phyloP scores from a whole-genome alignment of 306 rosid genomes.

The Cotoneaster glaucophyllus region DNA sequence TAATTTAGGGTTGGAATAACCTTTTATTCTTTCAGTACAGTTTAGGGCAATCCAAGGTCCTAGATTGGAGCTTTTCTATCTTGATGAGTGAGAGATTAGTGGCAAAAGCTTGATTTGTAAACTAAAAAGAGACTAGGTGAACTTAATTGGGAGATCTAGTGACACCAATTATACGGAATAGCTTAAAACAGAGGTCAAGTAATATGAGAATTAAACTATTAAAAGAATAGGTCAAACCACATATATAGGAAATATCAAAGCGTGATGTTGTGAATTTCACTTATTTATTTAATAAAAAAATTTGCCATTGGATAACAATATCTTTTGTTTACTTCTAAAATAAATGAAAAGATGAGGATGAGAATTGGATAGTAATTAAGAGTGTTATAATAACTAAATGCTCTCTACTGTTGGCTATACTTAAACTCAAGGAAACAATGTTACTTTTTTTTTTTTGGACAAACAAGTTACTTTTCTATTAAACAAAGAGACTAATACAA shows the following conservation, averaged over 20 bases:
- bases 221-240: not conserved
- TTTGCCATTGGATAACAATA: not conserved
- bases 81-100: not conserved
- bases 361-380: not conserved
- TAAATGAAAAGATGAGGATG: not conserved
- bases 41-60: not conserved
- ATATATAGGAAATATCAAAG: not conserved
- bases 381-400: not conserved
- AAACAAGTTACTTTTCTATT: too few species aligned
- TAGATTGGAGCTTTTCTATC: conserved; percentile 2
- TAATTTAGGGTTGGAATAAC: not conserved
- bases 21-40: conserved; percentile 18
- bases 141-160: not conserved
- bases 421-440: not conserved
- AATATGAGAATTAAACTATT: not conserved
- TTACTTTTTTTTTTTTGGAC: too few species aligned
- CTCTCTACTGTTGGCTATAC: not conserved
- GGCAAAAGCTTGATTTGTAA: not conserved
- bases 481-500: too few species aligned
- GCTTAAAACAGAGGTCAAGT: not conserved
- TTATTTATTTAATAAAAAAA: not conserved
- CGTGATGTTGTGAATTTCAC: not conserved
- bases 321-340: not conserved
- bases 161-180: not conserved
- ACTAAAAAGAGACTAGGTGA: not conserved